Evolutionary conservation across 1,284 basidiomycete species (phyloP), one percentile per base, ranked within the genome.

Genomic region (Rhodotorula sp.): DNA sequence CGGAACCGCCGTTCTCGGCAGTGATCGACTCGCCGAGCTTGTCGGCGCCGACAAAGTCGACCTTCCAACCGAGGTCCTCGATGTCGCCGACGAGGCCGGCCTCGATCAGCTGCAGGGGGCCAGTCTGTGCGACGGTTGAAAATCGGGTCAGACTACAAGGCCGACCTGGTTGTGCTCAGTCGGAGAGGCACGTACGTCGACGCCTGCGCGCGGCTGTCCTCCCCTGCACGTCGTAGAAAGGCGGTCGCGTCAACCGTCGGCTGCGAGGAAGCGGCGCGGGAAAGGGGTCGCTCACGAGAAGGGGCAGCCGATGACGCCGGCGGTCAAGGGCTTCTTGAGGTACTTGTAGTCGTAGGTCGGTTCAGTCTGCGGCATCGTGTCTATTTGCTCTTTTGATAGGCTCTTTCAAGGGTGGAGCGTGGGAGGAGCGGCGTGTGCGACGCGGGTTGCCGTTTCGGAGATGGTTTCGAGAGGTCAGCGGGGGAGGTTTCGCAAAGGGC

Each of bases 31-130:
- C 61, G 78, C 91, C 89, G 78, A 96, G 95, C 74, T 90, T 87
- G 80, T 95, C 91, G 78, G 93, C 90, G 3, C 91, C 90, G 74
- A 93, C 88, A 79, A 95, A 94, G 62, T 88, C 82, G 77, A 97
- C 93, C 37, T 87, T 84, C 93, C 93, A 98, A 60, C 93, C 94
- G 37, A 99, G 87, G 33, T 71, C 83, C 63, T 85, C 81, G 62
- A 96, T 86, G 80, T 95, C 91, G 24, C 87, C 80, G 59, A 90
- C 80, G 62, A 97, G 86, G 1, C 94, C 94, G 5, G 91, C 90
- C 80, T 91, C 83, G 66, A 96, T 88, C 72, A 97, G 85, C 77
- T 88, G 87, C 76, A 93, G 91, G 7, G 94, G 93, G 51, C 90
- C 94, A 76, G 75, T 72, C 74, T 75, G 60, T 37, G 17, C 5